phyloP scores from a whole-genome alignment of 176 grass and related monocot species.

The Aegilops umbellulata region DNA sequence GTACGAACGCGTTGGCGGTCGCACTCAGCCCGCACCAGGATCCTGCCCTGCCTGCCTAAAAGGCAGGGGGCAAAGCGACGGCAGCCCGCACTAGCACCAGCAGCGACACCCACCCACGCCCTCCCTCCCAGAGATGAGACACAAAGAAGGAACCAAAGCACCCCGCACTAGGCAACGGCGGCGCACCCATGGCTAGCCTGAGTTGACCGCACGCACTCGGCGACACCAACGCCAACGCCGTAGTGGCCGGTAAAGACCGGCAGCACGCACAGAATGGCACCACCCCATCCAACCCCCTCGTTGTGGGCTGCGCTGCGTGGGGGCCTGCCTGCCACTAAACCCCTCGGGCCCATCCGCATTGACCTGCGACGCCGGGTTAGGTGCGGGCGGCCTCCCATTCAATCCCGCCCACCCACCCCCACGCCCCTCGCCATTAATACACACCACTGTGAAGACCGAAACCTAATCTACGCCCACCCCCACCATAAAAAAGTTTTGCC shows the following conservation, averaged over 20 bases:
- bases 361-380: constrained; percentile 66
- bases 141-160: constrained; percentile 32
- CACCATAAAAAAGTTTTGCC: background rate
- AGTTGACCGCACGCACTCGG: background rate
- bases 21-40: constrained; percentile 15
- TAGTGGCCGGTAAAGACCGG: background rate
- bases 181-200: constrained; percentile 24
- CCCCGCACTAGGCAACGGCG: constrained; percentile 24
- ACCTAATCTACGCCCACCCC: constrained; percentile 17
- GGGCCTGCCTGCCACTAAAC: constrained; percentile 62
- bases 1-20: background rate
- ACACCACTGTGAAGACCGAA: constrained; percentile 38
- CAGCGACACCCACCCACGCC: constrained; percentile 26
- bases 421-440: constrained; percentile 51
- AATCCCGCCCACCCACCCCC: constrained; percentile 66
- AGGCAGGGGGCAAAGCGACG: constrained; percentile 38
- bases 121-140: background rate
- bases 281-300: background rate
- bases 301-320: constrained; percentile 36
- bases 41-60: constrained; percentile 23
- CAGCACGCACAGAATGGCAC: background rate
- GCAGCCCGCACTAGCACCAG: constrained; percentile 28
- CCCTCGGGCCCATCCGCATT: constrained; percentile 49
- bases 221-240: background rate
- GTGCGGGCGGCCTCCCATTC: constrained; percentile 67